Percentiles rank a stretch among this genome's conserved stretches.
These are phyloP conservation scores for Ustilago xerochloae DNA, from an alignment of 1,284 basidiomycete genomes.

Conservation along the genomic window DNA sequence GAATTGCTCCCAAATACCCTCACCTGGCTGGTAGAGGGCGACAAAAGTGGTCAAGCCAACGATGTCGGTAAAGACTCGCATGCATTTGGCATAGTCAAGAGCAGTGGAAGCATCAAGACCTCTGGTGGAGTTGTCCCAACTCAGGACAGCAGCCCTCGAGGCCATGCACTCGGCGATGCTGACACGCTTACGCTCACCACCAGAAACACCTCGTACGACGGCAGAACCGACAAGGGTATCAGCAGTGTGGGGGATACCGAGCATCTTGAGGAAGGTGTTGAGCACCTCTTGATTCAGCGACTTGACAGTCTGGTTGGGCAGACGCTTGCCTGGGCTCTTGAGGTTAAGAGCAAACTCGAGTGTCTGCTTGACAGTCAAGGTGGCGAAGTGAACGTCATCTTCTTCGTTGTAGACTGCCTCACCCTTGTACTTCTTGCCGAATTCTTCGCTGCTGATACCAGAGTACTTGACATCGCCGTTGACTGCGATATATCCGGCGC, in stretches of 20 bases:
- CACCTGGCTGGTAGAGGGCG: conserved; percentile 73
- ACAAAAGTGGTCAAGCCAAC: conserved; percentile 51
- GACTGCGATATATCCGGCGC: conserved; percentile 55
- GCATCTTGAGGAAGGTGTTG: conserved; percentile 64
- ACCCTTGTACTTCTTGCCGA: conserved; percentile 55
- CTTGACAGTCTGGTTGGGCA: conserved; percentile 28
- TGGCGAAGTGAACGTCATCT: conserved; percentile 54
- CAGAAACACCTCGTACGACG: conserved; percentile 69
- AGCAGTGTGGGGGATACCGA: conserved; percentile 51
- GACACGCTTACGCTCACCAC: conserved; percentile 59
- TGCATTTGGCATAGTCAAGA: conserved; percentile 60
- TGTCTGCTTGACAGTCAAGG: conserved; percentile 57
- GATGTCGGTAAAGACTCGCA: conserved; percentile 69
- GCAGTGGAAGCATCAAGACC: conserved; percentile 59
- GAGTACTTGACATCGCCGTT: conserved; percentile 66
- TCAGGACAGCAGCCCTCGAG: conserved; percentile 63
- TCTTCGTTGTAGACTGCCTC: conserved; percentile 58
- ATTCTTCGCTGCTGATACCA: conserved; percentile 73
- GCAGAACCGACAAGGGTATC: conserved; percentile 58
- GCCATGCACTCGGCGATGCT: conserved; percentile 67
- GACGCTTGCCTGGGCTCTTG: conserved; percentile 58
- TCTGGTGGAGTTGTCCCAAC: conserved; percentile 70
- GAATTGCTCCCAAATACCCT: conserved; percentile 72
- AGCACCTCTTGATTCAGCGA: conserved; percentile 45
- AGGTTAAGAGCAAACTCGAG: conserved; percentile 56